Evolutionary conservation across 768 basidiomycete genomes (phyloP).

Genomic region (Kondoa subrosea): DNA sequence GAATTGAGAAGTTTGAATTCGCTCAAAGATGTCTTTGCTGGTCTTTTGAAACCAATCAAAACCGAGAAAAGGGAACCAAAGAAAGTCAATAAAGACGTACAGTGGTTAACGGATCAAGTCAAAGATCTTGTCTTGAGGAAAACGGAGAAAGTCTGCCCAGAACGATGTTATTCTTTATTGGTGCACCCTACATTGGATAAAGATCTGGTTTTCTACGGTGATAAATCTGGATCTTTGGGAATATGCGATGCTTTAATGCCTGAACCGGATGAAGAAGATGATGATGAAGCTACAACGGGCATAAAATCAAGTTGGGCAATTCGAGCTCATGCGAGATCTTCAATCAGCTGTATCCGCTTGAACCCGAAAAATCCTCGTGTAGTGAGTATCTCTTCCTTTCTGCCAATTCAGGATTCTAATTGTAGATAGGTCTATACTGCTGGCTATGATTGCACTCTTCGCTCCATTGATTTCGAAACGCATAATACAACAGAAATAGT

Average conservation of each 20-base stretch:
- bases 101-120: slow-evolving; percentile 27
- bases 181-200: slow-evolving; percentile 32
- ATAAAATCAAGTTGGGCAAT: slow-evolving; percentile 28
- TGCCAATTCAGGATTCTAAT: no score
- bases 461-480: slow-evolving; percentile 31
- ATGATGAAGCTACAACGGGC: neutral
- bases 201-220: slow-evolving; percentile 34
- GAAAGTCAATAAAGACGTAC: slow-evolving; percentile 18
- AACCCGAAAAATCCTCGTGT: slow-evolving; percentile 31
- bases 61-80: slow-evolving; percentile 20
- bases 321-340: slow-evolving; percentile 29
- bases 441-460: slow-evolving; percentile 36
- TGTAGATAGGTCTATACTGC: slow-evolving; percentile 31
- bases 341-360: slow-evolving; percentile 33
- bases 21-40: slow-evolving; percentile 17
- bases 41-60: slow-evolving; percentile 15
- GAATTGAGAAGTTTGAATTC: neutral
- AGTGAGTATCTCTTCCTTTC: slow-evolving; percentile 24
- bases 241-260: slow-evolving; percentile 31
- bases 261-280: slow-evolving; percentile 24
- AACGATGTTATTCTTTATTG: slow-evolving; percentile 34
- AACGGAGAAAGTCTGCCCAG: slow-evolving; percentile 31
- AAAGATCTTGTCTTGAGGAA: slow-evolving; percentile 26
- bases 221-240: slow-evolving; percentile 31
- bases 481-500: slow-evolving; percentile 32